Evolutionary conservation across 169 alveolate genomes (phyloP).

Genomic region (Babesia sp.): DNA sequence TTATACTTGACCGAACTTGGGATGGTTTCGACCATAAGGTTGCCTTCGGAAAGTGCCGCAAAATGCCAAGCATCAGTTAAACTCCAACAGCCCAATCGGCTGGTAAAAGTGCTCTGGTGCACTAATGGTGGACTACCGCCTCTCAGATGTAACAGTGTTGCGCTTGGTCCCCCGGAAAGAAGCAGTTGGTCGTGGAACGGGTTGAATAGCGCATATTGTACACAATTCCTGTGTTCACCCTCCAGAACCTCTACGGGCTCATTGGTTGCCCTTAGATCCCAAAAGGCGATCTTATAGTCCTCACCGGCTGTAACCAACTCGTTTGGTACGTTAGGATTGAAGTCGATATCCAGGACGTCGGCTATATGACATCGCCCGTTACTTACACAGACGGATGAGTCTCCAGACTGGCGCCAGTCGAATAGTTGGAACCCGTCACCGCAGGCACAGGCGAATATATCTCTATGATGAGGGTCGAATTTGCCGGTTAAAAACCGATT

Average conservation of each 20-base stretch:
- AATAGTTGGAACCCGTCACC: constrained; percentile 30
- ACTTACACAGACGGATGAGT: background rate
- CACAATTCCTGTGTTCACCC: constrained; percentile 86
- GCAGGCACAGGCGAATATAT: constrained; percentile 27
- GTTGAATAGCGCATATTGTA: constrained; percentile 81
- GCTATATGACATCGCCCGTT: constrained; percentile 64
- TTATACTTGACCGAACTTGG: constrained; percentile 41
- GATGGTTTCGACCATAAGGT: constrained; percentile 24
- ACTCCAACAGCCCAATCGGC: constrained; percentile 55
- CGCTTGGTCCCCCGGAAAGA: constrained; percentile 84
- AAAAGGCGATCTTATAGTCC: constrained; percentile 81
- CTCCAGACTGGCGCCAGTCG: constrained; percentile 43
- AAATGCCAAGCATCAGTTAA: constrained; percentile 57
- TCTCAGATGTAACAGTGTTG: constrained; percentile 75
- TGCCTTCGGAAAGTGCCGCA: background rate
- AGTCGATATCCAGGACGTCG: constrained; percentile 75
- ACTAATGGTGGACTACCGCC: constrained; percentile 32
- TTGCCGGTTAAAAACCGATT: constrained; percentile 27
- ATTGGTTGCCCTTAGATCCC: constrained; percentile 87
- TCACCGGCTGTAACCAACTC: constrained; percentile 84
- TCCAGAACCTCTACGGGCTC: constrained; percentile 62
- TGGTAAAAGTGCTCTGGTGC: constrained; percentile 55
- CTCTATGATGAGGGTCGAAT: constrained; percentile 62
- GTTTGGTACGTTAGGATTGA: constrained; percentile 88
- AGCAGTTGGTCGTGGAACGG: constrained; percentile 88